Base-by-base conservation (phyloP, 108 stramenopile species). In the Fragilaria crotonensis region DNA sequence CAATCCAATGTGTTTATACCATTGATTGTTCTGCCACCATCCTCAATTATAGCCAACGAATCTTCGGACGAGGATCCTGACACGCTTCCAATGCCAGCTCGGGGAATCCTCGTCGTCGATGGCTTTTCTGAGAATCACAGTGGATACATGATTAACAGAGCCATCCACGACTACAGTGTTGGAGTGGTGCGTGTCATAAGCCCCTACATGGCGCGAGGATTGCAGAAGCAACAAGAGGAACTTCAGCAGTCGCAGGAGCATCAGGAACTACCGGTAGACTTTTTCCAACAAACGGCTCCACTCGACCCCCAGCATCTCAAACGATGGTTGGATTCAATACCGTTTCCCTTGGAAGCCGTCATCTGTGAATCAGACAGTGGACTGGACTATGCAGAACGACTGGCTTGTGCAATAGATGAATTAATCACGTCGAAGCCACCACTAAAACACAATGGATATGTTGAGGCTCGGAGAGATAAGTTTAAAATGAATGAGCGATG, bases 401-500 rank as follows among this genome's bases (percentile, higher is more conserved):
- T 79, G 25, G 78, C 70, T 0, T 69, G 62, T 20, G 74, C 78
- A 18, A 64, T 79, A 50, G 66, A 65, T 45, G 68, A 66, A 14
- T 25, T 21, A 4, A 61, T 52, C 49, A 41, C 7, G 11, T 41
- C 14, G 7, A 14, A 11, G 14, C 36, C 36, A 41, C 7, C 7
- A 41, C 14, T 41, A 41, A 41, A 41, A 14, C 77, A 78, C 36
- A 73, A 79, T 61, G 78, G 78, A 9, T n/a, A 71, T 9, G 72
- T 74, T 68, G 19, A 0, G 1, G 78, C 74, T n/a, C 45, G 78
- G 45, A 52, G 78, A 44, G 70, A 79, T 48, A 79, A 79, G 55
- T 75, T 63, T 60, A 45, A 60, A 49, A 79, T 75, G 78, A 79
- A 79, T 46, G 72, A 60, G n/a, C 48, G 70, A 5, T 81, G 85